Evolutionary conservation across 31 red algal genomes (phyloP).

Genomic region (Asparagopsis taxiformis): DNA sequence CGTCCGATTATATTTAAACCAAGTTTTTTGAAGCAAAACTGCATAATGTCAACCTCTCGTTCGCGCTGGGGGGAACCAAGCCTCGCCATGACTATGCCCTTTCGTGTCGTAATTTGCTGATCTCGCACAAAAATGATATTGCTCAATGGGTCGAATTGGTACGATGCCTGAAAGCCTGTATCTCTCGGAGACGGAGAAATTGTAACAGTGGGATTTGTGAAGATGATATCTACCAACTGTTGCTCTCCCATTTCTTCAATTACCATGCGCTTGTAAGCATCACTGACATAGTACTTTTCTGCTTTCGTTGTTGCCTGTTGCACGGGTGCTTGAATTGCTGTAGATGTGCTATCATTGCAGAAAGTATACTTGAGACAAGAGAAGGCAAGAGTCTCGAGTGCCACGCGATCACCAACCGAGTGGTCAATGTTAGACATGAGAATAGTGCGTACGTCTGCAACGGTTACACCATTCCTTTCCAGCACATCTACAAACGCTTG

Average conservation of each 20-base stretch:
- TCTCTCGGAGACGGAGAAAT: slow-evolving; percentile 64
- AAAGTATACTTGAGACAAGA: slow-evolving; percentile 66
- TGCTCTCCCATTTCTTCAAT: slow-evolving; percentile 78
- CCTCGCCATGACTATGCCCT: slow-evolving; percentile 83
- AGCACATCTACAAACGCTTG: slow-evolving; percentile 56
- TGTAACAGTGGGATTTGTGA: slow-evolving; percentile 85
- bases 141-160: slow-evolving; percentile 79
- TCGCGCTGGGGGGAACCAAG: slow-evolving; percentile 67
- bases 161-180: slow-evolving; percentile 86
- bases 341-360: too few relatives aligned
- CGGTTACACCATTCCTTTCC: slow-evolving; percentile 38
- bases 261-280: slow-evolving; percentile 79
- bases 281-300: slow-evolving; percentile 56
- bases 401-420: slow-evolving; percentile 68
- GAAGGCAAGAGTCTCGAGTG: slow-evolving; percentile 78
- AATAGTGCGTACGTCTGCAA: slow-evolving; percentile 80
- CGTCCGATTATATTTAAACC: slow-evolving; percentile 76
- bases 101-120: slow-evolving; percentile 92
- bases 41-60: slow-evolving; percentile 91
- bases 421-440: slow-evolving; percentile 57
- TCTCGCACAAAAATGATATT: slow-evolving; percentile 92
- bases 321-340: too few relatives aligned
- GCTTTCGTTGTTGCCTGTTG: too few relatives aligned
- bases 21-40: slow-evolving; percentile 91
- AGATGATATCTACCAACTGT: slow-evolving; percentile 90